Evolutionary conservation across 2,329 filamentous ascomycete species (phyloP), one percentile per base, ranked within the genome.

Genomic region (Trichophaea hybrida): DNA sequence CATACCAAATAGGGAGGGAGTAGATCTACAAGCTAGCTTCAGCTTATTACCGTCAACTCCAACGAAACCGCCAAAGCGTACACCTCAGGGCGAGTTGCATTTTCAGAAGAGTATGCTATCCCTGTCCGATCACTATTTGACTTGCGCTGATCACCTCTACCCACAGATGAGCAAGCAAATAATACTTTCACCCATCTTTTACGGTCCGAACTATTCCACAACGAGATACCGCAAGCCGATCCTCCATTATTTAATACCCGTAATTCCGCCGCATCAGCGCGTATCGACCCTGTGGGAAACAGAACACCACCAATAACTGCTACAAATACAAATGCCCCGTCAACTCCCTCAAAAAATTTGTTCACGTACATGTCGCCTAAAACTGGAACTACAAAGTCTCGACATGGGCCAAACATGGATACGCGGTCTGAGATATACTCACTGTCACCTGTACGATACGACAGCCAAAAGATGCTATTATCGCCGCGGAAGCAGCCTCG

Each of bases 281-380:
- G 38, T 8, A 52, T 13, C 32, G 57, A 64, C 55, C 46, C 57
- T 10, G 58, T 52, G 33, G 59, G 62, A 31, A 60, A 62, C n/a
- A 58, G 54, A 52, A 66, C 64, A 48, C 67, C 67, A n/a, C 67
- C 67, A 33, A 62, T 64, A 24, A 55, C 59, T 4, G 60, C 61
- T 32, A 61, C 55, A 15, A 63, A 58, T 8, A 67, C 65, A 24
- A 66, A 69, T 49, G 95, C 91, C 0, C 93, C 93, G 0, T 94
- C 91, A 1, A 98, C 93, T 3, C 93, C 93, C 7, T 89, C 95
- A 73, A 97, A 96, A 74, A 98, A 98, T 67, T 80, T 98, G 43
- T 97, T 98, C 71, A 88, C 86, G 32, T 96, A 94, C 71, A 83
- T 88, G 73, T 90, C 87, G 2, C 85, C 87, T 1, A 67, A 70